Evolutionary conservation across 2,329 filamentous ascomycete species (phyloP), one percentile per base, ranked within the genome.

Genomic region (Hortaea sp.): DNA sequence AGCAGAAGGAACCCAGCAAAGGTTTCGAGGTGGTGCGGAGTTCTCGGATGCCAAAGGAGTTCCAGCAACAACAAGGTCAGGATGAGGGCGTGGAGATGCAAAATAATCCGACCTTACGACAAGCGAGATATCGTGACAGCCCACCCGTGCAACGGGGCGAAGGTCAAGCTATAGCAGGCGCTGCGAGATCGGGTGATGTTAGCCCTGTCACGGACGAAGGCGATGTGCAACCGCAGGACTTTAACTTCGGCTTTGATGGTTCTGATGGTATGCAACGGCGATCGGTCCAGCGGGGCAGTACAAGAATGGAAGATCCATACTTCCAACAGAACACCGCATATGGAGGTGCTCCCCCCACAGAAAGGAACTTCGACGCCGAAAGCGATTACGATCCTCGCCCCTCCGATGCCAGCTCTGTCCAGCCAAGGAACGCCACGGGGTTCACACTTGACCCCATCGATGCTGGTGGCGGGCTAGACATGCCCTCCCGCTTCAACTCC

Each of bases 1-100:
- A 84, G 11, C 88, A 82, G 5, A 95, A 95, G 62, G 90, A 95
- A 54, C 94, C 94, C 66, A 56, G 50, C 29, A 97, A 97, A 66
- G 92, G 92, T 0, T 98, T 98, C 56, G 92, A 97, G 64, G 92
- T 98, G 5, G 90, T 98, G 11, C 75, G 92, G 58, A 95, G 89
- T 62, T 79, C 88, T 6, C 79, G 89, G 46, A 88, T 92, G 71
- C 88, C 88, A 7, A 67, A 65, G 2, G 83, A 85, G 5, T 81
- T 82, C 48, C 84, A 88, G n/a, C 52, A 52, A 11, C 50, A 49
- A 72, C 76, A 75, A 29, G 68, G 74, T 7, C 79, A 77, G 37
- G 73, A 83, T 48, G 84, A 85, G 43, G 77, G 63, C 29, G 50
- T 63, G 39, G 63, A 65, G 47, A 55, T 66, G 52, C 57, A 63